Conservation (phyloP, 768 basidiomycete genomes). For the Mycena metata region DNA sequence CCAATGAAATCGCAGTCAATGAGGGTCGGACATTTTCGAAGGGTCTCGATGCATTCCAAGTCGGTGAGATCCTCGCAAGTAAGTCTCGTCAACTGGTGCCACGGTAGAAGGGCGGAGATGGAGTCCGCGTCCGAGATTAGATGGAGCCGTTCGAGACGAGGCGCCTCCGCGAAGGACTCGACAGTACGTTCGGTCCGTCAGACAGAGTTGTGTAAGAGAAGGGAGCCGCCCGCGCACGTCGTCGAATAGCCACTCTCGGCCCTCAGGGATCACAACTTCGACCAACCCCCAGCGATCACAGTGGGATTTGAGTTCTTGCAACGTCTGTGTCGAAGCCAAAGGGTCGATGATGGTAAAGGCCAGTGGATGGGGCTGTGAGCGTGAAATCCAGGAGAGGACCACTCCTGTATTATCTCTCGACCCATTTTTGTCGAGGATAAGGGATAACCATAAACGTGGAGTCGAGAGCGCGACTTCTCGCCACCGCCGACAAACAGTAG, state of each 20-base stretch:
- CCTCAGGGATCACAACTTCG: not conserved
- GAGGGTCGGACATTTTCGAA: not conserved
- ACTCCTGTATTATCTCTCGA: not conserved
- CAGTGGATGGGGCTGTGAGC: slow-evolving; percentile 3
- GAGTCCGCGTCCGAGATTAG: not conserved
- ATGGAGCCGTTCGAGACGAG: not conserved
- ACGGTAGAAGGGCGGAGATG: not conserved
- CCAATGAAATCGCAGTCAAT: no score
- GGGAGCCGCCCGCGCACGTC: slow-evolving; percentile 1
- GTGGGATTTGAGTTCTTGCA: slow-evolving; percentile 5
- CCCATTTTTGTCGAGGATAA: not conserved
- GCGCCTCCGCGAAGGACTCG: not conserved
- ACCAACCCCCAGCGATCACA: slow-evolving; percentile 8
- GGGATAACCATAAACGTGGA: slow-evolving; percentile 8
- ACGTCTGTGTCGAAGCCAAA: not conserved
- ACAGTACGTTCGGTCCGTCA: not conserved
- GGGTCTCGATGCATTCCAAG: not conserved
- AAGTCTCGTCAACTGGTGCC: slow-evolving; percentile 5
- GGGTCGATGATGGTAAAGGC: not conserved
- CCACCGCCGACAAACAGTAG: slow-evolving; percentile 8
- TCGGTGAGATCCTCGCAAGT: not conserved
- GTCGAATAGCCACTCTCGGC: not conserved
- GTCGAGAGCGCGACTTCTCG: slow-evolving; percentile 9
- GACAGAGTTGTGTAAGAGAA: not conserved
- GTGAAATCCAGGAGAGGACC: not conserved